Conservation (phyloP, 2,329 filamentous ascomycete species). For the Tolypocladium sp. region DNA sequence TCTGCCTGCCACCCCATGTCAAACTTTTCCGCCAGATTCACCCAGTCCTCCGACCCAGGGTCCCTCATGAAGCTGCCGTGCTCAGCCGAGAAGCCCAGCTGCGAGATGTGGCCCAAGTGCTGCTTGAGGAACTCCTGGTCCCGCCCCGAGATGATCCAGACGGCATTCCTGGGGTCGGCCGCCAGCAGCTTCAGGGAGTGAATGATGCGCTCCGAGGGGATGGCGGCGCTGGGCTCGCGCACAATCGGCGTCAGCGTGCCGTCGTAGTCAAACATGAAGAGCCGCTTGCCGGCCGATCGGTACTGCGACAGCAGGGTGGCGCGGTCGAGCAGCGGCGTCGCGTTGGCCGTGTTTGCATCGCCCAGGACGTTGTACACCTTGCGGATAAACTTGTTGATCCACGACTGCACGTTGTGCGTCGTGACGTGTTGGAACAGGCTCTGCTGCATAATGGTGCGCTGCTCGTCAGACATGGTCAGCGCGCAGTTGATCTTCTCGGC, state of each 20-base stretch:
- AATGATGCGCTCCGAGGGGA: constrained; percentile 77
- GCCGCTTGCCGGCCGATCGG: constrained; percentile 61
- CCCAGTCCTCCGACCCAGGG: constrained; percentile 69
- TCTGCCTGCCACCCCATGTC: constrained; percentile 92
- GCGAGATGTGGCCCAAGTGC: constrained; percentile 83
- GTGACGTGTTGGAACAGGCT: constrained; percentile 78
- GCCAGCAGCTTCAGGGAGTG: constrained; percentile 71
- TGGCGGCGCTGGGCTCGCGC: constrained; percentile 77
- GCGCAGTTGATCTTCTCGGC: constrained; percentile 76
- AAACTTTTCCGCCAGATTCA: constrained; percentile 75
- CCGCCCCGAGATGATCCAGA: constrained; percentile 98
- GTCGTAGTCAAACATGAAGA: constrained; percentile 99
- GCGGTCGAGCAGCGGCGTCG: constrained; percentile 76
- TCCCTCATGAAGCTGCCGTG: constrained; percentile 92
- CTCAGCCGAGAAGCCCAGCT: constrained; percentile 90
- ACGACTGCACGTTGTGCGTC: constrained; percentile 75
- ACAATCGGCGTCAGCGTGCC: constrained; percentile 95
- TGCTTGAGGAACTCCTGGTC: constrained; percentile 87
- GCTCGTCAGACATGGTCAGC: constrained; percentile 61
- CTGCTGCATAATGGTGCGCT: constrained; percentile 59
- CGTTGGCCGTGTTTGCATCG: constrained; percentile 63
- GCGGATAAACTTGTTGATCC: constrained; percentile 73
- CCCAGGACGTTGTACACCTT: constrained; percentile 73
- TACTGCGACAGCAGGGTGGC: constrained; percentile 65
- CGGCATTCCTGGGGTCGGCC: constrained; percentile 69